Evolutionary conservation across 495 filamentous ascomycete species (phyloP), one percentile per base, ranked within the genome.

Genomic region (Evansstolkia leycettana): DNA sequence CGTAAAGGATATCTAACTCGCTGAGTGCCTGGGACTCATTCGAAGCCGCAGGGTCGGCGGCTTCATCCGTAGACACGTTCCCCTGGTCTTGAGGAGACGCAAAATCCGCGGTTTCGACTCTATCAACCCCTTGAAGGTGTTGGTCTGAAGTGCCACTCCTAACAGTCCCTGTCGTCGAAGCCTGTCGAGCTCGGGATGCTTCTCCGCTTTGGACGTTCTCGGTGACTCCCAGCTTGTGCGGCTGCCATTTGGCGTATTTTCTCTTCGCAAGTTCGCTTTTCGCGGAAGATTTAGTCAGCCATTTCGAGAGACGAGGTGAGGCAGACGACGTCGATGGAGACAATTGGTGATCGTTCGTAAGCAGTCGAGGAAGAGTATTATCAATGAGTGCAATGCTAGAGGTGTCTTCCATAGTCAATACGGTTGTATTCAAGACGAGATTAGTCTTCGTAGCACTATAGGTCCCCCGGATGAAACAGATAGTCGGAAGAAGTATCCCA

Each of bases 1-100:
- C 92, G 51, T 94, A 95, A 6, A 99, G 70, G 8, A 95, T 72
- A 40, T 99, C 92, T 18, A 98, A 73, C 42, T 82, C 78, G 15
- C 37, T 35, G 33, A 24, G 2, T 37, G 26, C 28, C 31, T 52
- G 28, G 12, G 41, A 35, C 16, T 33, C 23, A 28, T 33, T 20
- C 26, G 15, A 9, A 5, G 28, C n/a, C 12, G 18, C 17, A 11
- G 15, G 9, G 4, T 19, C 15, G 18, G 28, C 11, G 34, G 17
- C 27, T 31, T 52, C 14, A 10, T 10, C 7, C 9, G 31, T 15
- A n/a, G 5, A n/a, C 5, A 5, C 14, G 30, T 46, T 28, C 35
- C 37, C 53, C 16, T 36, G 38, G 13, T 32, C 36, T 19, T 18
- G 45, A 16, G 43, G 34, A 8, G 42, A 43, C 6, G 38, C 44